These are phyloP conservation scores for Cicer yamashitae DNA, from an alignment of 306 rosid species.

Conservation along the genomic window DNA sequence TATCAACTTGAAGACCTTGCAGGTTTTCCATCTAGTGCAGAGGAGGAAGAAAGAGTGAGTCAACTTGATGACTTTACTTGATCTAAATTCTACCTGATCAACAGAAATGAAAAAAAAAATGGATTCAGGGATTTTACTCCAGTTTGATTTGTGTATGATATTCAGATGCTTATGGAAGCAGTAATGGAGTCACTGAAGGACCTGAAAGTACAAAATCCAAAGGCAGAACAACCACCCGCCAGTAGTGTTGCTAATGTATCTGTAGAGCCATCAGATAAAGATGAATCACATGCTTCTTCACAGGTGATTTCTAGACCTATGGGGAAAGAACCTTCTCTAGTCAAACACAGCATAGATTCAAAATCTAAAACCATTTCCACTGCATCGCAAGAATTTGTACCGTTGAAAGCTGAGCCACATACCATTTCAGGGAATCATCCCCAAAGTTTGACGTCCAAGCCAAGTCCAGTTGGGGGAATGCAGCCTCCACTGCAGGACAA, in stretches of 20 bases:
- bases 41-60: conserved; percentile 97
- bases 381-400: conserved; percentile 42
- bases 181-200: conserved; percentile 81
- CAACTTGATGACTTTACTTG: conserved; percentile 31
- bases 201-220: conserved; percentile 56
- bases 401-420: conserved; percentile 51
- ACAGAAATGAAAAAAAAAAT: conserved; percentile 19
- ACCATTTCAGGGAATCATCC: conserved; percentile 47
- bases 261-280: conserved; percentile 50
- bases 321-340: conserved; percentile 47
- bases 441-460: conserved; percentile 49
- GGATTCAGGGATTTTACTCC: conserved; percentile 13
- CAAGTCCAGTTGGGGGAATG: conserved; percentile 32
- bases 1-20: conserved; percentile 83
- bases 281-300: conserved; percentile 43
- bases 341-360: conserved; percentile 45
- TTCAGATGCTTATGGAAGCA: conserved; percentile 97
- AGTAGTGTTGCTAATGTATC: conserved; percentile 44
- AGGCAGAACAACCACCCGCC: conserved; percentile 53
- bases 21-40: conserved; percentile 83
- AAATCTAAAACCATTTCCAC: conserved; percentile 55
- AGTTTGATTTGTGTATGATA: conserved; percentile 38
- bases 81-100: conserved; percentile 10
- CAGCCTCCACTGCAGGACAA: neutral
- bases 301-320: conserved; percentile 41